Conservation (phyloP, 768 basidiomycete species). For the Suillus clintonianus region DNA sequence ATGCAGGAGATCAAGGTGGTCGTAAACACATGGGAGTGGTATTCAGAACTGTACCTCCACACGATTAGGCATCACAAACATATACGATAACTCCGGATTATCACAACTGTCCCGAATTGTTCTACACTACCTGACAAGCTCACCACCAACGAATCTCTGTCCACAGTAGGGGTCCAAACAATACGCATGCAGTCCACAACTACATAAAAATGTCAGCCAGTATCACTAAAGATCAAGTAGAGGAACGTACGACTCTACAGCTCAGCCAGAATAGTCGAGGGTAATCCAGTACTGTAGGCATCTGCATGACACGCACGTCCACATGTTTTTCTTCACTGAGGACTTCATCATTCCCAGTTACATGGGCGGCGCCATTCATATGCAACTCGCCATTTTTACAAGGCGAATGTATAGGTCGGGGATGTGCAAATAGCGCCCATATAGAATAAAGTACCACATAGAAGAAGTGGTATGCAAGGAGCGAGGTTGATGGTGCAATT, state of each 20-base stretch:
- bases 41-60: not conserved
- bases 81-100: not conserved
- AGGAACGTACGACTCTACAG: constrained; percentile 68
- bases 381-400: constrained; percentile 14
- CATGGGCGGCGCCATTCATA: not conserved
- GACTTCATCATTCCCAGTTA: not conserved
- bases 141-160: constrained; percentile 80
- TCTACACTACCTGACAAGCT: not conserved
- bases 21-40: not conserved
- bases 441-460: constrained; percentile 87
- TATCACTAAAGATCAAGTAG: not conserved
- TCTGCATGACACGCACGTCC: constrained; percentile 41
- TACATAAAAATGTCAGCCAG: constrained; percentile 30
- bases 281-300: constrained; percentile 61
- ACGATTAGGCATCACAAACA: not conserved
- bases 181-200: constrained; percentile 92
- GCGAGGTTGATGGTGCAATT: constrained; percentile 73
- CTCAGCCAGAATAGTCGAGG: constrained; percentile 65
- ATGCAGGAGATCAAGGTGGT: not conserved
- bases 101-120: not conserved
- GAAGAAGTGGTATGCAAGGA: constrained; percentile 93
- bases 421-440: constrained; percentile 81
- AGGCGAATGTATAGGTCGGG: constrained; percentile 37
- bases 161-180: constrained; percentile 88
- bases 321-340: not conserved